Base-by-base conservation (phyloP, 352 stramenopile genomes). In the Pythium coloratum region DNA sequence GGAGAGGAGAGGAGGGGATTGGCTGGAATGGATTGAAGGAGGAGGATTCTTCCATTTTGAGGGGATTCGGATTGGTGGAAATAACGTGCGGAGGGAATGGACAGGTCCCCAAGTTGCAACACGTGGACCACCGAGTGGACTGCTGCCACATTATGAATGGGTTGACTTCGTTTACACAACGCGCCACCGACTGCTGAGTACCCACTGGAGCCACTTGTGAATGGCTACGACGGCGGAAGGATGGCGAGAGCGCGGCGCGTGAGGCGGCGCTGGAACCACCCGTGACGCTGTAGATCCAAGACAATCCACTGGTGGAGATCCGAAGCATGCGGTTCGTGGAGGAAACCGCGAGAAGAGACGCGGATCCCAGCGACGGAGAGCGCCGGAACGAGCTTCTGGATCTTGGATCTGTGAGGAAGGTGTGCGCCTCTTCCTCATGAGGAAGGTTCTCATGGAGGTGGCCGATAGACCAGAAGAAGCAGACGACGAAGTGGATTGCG, bases 181-280 rank as follows among this genome's bases (percentile, higher is more conserved):
- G 49, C 9, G 46, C 36, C 62, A 69, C 62, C 62, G 47, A 69
- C 62, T 59, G 30, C 20, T 62, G 36, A 58, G 62, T 64, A 69
- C 62, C 62, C 62, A 69, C 62, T 53, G 63, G 55, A 53, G 20
- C 30, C 47, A 54, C 12, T 36, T 26, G 42, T 32, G 58, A 44
- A 64, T 64, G 58, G 58, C 58, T 64, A 34, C 44, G 58, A 46
- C 58, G 30, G 58, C 58, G 30, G 44, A 44, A 46, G 54, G n/a
- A 53, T 53, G 46, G 36, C 46, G 33, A 16, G 36, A 59, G 33
- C 8, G 5, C 5, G n/a, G 46, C 20, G 46, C n/a, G 46, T 53
- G 18, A 2, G 46, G 46, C 46, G 46, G 46, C 46, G 46, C 46
- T 13, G 46, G 46, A 4, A 8, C 46, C 46, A 30, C 46, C 12